phyloP scores from a whole-genome alignment of 352 stramenopile species.

The Pythium sp. region DNA sequence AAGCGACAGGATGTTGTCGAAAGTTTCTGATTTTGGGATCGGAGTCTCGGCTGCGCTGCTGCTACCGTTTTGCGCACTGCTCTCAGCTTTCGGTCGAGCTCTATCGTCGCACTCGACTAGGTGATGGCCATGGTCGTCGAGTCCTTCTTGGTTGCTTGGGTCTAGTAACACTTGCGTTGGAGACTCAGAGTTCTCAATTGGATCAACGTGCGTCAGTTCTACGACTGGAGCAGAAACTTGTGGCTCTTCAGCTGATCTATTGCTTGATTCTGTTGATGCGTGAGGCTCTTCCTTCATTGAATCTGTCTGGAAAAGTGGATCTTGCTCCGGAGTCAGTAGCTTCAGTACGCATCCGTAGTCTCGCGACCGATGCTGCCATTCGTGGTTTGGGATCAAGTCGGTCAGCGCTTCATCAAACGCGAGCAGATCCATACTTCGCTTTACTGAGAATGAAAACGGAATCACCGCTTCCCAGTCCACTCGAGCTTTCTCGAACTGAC shows the following conservation, averaged over 20 bases:
- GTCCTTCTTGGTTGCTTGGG: not conserved
- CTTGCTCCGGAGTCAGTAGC: slow-evolving; percentile 19
- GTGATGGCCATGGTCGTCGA: not conserved
- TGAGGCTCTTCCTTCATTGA: not conserved
- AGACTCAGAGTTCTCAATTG: not conserved
- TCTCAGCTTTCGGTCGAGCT: too few species aligned
- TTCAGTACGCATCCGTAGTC: not conserved
- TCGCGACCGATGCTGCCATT: slow-evolving; percentile 30
- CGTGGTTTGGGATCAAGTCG: slow-evolving; percentile 35
- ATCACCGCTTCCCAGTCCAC: slow-evolving; percentile 36
- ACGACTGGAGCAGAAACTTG: not conserved
- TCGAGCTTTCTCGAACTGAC: slow-evolving; percentile 15
- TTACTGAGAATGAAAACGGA: slow-evolving; percentile 35
- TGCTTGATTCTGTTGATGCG: not conserved
- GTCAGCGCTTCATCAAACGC: slow-evolving; percentile 41
- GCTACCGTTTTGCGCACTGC: too few species aligned
- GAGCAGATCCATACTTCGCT: slow-evolving; percentile 34
- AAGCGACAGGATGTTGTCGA: not conserved
- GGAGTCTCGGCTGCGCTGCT: not conserved
- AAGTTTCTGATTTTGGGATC: not conserved
- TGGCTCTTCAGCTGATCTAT: not conserved
- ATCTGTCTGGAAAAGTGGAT: not conserved
- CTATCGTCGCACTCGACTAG: too few species aligned
- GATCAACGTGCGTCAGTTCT: not conserved
- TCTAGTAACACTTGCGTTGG: not conserved